Base-by-base conservation (phyloP, 306 rosid species). In the Quercus glauca region DNA sequence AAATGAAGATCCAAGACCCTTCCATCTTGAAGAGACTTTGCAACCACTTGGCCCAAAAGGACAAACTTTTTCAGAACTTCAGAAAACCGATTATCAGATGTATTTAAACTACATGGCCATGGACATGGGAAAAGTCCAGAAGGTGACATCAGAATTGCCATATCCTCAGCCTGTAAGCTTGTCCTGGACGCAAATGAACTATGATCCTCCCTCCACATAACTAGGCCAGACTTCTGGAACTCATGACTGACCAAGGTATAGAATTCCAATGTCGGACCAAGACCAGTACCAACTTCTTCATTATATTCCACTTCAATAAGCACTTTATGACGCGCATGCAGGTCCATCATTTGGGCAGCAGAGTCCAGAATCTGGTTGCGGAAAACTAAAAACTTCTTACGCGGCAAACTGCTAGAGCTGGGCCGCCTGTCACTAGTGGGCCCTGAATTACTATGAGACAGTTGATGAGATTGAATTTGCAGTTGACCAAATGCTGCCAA, bases 271-370 rank as follows among this genome's bases (percentile, higher is more conserved):
- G 99, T 96, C 11, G 98, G 99, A 74, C 99, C 99, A 79, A 93
- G 97, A 79, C 99, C 99, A 75, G 97, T 96, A 76, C 99, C 99
- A 74, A 96, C 99, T 86, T 96, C 99, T 80, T 93, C 98, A 67
- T 88, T 81, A 85, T 90, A 96, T 86, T 90, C 98, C 83, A 96
- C 96, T 88, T 93, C 99, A 81, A 96, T 93, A 78, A 89, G 88
- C 49, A 87, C 91, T 86, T 88, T 96, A 43, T 90, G 85, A 76
- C 75, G 59, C 29, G 92, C 97, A 91, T 88, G 85, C 81, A 79
- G 80, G 21, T 91, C 89, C 99, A 96, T 96, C 96, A 96, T 93
- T 83, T 93, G 75, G 73, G 90, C 79, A 86, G 99, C 99, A 83
- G 98, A 93, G 73, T 85, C 92, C 82, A 96, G 80, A 84, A 96